Evolutionary conservation across 306 rosid genomes (phyloP).

Genomic region (Prunus davidiana): DNA sequence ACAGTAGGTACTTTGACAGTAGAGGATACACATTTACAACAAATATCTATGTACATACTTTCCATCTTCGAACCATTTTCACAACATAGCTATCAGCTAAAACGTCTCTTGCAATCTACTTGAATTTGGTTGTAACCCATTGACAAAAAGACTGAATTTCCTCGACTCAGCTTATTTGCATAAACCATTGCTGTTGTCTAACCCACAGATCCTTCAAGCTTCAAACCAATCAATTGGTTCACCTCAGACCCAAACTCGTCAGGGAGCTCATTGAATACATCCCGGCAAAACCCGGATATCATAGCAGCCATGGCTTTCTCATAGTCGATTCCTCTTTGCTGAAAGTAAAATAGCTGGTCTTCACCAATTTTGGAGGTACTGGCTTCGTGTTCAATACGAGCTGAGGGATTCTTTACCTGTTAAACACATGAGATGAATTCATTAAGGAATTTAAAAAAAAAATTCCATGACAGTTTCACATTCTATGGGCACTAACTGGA

Average conservation of each 20-base stretch:
- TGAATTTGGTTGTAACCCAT: background rate
- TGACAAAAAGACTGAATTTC: conserved; percentile 20
- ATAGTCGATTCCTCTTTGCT: conserved; percentile 89
- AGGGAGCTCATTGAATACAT: conserved; percentile 91
- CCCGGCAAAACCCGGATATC: conserved; percentile 94
- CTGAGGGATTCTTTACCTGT: conserved; percentile 86
- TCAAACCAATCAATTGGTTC: conserved; percentile 90
- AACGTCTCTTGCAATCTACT: conserved; percentile 7
- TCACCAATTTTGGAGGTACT: conserved; percentile 94
- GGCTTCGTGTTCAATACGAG: conserved; percentile 88
- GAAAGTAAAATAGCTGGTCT: conserved; percentile 89
- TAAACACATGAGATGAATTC: background rate
- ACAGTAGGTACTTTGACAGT: background rate
- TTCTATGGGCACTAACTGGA: background rate
- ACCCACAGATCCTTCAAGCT: conserved; percentile 92
- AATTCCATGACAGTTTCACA: background rate
- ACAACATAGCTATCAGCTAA: background rate
- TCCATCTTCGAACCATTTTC: background rate
- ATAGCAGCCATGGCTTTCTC: conserved; percentile 97
- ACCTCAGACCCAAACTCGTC: conserved; percentile 97
- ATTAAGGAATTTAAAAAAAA: background rate
- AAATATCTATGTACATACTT: conserved; percentile 20
- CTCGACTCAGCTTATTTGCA: background rate
- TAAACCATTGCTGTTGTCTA: conserved; percentile 23
- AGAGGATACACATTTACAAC: conserved; percentile 6